These are phyloP conservation scores for Hebeloma cylindrosporum DNA, from an alignment of 768 basidiomycete genomes.

Conservation along the genomic window DNA sequence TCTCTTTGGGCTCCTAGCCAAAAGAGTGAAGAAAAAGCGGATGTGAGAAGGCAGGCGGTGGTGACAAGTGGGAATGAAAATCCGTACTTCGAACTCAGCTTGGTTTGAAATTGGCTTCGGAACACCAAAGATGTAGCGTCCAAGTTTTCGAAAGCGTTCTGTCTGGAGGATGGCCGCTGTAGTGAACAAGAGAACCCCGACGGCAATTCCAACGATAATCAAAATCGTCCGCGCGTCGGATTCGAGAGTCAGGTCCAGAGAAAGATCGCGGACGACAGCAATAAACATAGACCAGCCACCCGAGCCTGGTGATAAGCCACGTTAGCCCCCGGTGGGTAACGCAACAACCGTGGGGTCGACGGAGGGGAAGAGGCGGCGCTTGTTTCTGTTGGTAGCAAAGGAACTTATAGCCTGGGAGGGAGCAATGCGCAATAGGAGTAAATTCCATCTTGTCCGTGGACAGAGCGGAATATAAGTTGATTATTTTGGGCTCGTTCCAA, in stretches of 20 bases:
- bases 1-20: neutral
- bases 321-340: no score
- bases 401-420: no score
- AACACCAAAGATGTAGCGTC: constrained; percentile 1
- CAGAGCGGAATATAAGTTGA: no score
- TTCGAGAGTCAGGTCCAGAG: constrained; percentile 23
- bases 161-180: constrained; percentile 16
- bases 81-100: constrained; percentile 1
- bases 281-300: constrained; percentile 16
- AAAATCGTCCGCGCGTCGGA: constrained; percentile 21
- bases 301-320: neutral
- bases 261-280: constrained; percentile 17
- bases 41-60: neutral
- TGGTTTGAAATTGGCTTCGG: constrained; percentile 5
- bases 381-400: no score
- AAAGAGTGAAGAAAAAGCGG: neutral
- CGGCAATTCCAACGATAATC: constrained; percentile 18
- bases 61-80: neutral
- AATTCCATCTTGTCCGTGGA: no score
- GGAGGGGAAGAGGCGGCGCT: no score
- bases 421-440: no score
- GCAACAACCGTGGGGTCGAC: no score
- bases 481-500: no score
- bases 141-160: constrained; percentile 8
- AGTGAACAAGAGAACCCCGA: constrained; percentile 17